A percentile compares a stretch with the other conserved stretches of the same genome.
Evolutionary conservation across 2,329 filamentous ascomycete species (phyloP).

Genomic region (Colletotrichum destructivum): DNA sequence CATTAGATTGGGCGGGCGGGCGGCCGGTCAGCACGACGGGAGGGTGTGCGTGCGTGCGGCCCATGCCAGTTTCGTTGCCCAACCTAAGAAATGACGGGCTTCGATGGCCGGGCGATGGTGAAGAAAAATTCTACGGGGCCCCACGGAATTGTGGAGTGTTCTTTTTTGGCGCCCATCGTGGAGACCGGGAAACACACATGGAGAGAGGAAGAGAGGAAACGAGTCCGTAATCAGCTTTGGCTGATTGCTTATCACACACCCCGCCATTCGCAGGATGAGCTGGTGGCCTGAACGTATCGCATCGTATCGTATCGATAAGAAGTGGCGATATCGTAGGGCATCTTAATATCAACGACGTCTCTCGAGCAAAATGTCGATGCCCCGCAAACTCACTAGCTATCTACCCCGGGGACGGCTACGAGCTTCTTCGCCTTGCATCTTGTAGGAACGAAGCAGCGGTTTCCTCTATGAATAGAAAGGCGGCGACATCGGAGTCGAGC

Average conservation of each 20-base stretch:
- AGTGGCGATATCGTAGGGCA: not conserved
- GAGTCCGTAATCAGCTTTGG: constrained; percentile 1
- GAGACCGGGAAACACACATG: not conserved
- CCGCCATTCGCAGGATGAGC: constrained; percentile 10
- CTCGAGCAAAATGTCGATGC: not conserved
- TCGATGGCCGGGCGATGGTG: not conserved
- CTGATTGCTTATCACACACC: constrained; percentile 28
- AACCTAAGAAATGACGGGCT: constrained; percentile 27
- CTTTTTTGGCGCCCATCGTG: constrained; percentile 12
- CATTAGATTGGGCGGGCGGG: not conserved
- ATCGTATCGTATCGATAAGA: constrained; percentile 37
- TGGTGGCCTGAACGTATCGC: constrained; percentile 23
- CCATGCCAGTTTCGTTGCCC: constrained; percentile 30
- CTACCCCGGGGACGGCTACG: not conserved
- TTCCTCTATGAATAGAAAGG: constrained; percentile 45
- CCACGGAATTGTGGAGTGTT: constrained; percentile 38
- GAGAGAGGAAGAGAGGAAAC: not conserved
- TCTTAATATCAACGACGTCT: constrained; percentile 35
- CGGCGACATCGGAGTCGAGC: constrained; percentile 48
- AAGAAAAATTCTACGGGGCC: constrained; percentile 38
- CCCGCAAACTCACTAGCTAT: no score
- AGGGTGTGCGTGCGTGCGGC: constrained; percentile 28
- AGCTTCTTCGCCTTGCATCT: not conserved
- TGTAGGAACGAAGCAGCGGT: not conserved
- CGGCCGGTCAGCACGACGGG: constrained; percentile 20